Conservation (phyloP, 192 early-diverging fungal species). For the Radiomyces spectabilis region DNA sequence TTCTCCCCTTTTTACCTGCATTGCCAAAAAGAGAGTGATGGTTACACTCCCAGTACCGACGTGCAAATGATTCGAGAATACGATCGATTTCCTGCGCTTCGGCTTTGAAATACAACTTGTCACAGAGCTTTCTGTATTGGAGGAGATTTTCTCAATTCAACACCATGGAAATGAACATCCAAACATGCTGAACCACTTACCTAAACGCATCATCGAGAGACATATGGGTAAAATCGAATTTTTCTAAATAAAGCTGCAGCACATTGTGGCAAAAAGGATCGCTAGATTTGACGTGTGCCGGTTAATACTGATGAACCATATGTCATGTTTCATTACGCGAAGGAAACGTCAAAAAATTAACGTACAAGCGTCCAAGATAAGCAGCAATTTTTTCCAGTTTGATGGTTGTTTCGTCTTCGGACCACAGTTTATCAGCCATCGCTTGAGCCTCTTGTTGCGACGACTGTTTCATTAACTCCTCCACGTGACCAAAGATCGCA, state of each 20-base stretch:
- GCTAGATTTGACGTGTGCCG: too few relatives aligned
- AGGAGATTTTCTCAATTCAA: background rate
- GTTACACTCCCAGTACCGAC: slow-evolving; percentile 78
- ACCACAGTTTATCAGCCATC: slow-evolving; percentile 5
- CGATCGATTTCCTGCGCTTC: slow-evolving; percentile 92
- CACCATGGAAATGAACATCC: background rate
- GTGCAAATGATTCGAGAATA: slow-evolving; percentile 75
- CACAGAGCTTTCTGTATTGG: slow-evolving; percentile 48
- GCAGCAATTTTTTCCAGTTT: slow-evolving; percentile 1
- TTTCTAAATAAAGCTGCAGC: slow-evolving; percentile 10
- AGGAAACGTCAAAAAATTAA: too few relatives aligned
- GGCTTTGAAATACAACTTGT: slow-evolving; percentile 74
- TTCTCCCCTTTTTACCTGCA: too few relatives aligned
- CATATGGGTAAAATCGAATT: slow-evolving; percentile 16
- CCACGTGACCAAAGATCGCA: slow-evolving; percentile 10
- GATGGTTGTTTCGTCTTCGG: background rate
- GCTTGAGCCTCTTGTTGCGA: background rate
- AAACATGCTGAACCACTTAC: background rate
- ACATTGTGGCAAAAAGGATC: slow-evolving; percentile 12
- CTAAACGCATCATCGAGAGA: slow-evolving; percentile 20
- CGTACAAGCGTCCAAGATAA: slow-evolving; percentile 14
- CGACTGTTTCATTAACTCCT: background rate
- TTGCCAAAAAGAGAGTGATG: slow-evolving; percentile 41
- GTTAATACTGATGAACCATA: too few relatives aligned
- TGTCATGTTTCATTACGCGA: too few relatives aligned